These are phyloP conservation scores for Teunomyces funiuensis DNA, from an alignment of 805 yeast species.

Conservation along the genomic window DNA sequence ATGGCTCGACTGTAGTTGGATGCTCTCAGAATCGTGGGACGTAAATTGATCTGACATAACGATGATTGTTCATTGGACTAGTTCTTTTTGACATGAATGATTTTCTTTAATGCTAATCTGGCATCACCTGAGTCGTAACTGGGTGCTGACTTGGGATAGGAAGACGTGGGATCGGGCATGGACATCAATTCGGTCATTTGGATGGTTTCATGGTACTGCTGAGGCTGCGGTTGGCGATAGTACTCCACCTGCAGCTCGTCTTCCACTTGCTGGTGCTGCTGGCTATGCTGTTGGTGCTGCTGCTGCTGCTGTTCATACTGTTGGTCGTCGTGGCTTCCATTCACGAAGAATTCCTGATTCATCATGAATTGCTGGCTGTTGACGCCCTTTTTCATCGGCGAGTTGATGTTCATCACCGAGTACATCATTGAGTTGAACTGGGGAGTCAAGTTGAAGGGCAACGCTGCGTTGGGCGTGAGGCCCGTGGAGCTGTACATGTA, in stretches of 20 bases:
- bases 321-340: conserved; percentile 5
- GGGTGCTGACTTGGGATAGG: neutral
- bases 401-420: conserved; percentile 32
- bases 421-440: conserved; percentile 43
- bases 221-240: conserved; percentile 6
- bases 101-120: conserved; percentile 36
- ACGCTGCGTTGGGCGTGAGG: conserved; percentile 25
- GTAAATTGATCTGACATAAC: neutral
- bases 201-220: conserved; percentile 4
- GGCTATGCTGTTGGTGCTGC: conserved; percentile 1
- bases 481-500: conserved; percentile 26
- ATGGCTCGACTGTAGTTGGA: neutral
- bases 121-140: conserved; percentile 37
- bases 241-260: neutral
- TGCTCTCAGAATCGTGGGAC: conserved; percentile 5
- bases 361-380: conserved; percentile 18
- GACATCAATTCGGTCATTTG: conserved; percentile 21
- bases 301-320: conserved; percentile 3
- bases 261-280: conserved; percentile 4
- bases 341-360: conserved; percentile 31
- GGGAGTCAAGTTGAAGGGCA: conserved; percentile 37
- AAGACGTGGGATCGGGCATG: conserved; percentile 6
- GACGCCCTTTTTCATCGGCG: conserved; percentile 25
- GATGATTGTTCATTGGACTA: conserved; percentile 6
- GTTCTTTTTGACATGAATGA: conserved; percentile 32